Percentiles rank a stretch among this genome's conserved stretches.
Evolutionary conservation across 176 grass and related monocot genomes (phyloP).

Genomic region (Triticum dicoccoides): DNA sequence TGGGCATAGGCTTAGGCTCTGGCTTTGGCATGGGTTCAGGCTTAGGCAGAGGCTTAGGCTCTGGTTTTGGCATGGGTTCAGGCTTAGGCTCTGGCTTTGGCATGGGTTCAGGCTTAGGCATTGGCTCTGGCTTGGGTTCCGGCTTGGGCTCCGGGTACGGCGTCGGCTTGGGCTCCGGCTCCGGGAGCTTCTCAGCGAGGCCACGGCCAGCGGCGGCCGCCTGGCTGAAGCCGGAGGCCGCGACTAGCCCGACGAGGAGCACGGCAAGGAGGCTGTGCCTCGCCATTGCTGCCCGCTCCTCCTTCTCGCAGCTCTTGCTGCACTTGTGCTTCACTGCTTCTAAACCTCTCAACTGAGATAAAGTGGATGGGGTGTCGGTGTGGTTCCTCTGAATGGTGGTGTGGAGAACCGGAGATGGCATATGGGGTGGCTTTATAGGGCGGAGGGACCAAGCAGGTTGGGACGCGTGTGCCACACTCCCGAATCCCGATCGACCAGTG

Average conservation of each 20-base stretch:
- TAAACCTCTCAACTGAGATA: not conserved
- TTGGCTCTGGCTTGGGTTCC: not conserved
- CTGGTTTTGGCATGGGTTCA: not conserved
- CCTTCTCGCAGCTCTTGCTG: not conserved
- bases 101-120: not conserved
- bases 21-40: not conserved
- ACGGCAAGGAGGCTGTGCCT: not conserved
- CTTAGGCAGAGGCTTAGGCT: fast-evolving
- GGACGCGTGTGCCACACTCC: not conserved
- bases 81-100: not conserved
- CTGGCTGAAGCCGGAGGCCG: too few relatives aligned
- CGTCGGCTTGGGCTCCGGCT: not conserved
- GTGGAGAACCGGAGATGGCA: not conserved
- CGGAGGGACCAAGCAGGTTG: not conserved
- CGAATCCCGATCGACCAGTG: too few relatives aligned
- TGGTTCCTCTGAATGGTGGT: not conserved
- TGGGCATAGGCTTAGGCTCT: not conserved
- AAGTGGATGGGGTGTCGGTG: not conserved
- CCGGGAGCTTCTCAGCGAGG: not conserved
- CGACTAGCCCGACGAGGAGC: not conserved
- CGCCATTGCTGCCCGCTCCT: not conserved
- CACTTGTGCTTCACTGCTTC: not conserved
- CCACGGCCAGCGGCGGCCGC: not conserved
- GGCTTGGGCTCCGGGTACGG: not conserved
- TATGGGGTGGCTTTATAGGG: not conserved